phyloP scores from a whole-genome alignment of 306 rosid species.

The Dicorynia guianensis region DNA sequence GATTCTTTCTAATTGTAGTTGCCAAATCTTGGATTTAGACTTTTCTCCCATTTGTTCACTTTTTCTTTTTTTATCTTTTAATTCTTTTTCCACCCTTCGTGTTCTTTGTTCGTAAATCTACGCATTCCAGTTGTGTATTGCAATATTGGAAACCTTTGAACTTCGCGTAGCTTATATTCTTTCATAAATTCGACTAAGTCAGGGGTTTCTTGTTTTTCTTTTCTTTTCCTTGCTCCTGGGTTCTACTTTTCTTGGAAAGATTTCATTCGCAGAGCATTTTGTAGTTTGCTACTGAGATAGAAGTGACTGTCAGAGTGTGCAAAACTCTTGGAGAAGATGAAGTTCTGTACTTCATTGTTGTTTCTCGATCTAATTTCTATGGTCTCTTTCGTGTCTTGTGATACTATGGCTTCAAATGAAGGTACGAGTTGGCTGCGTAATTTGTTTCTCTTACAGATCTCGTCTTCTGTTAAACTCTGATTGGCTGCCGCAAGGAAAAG shows the following conservation, averaged over 20 bases:
- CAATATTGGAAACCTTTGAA: constrained; percentile 49
- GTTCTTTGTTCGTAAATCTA: constrained; percentile 32
- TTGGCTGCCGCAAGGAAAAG: constrained; percentile 36
- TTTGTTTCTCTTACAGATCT: constrained; percentile 68
- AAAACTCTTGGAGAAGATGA: constrained; percentile 58
- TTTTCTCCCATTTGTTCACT: constrained; percentile 24
- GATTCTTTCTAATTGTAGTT: constrained; percentile 43
- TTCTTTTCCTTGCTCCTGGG: neutral
- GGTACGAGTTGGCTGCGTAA: constrained; percentile 52
- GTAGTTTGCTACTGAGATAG: constrained; percentile 32
- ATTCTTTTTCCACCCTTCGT: neutral
- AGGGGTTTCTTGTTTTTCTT: constrained; percentile 33
- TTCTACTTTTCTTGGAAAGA: constrained; percentile 41
- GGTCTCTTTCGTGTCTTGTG: constrained; percentile 57
- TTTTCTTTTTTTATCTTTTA: constrained; percentile 19
- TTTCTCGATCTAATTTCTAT: constrained; percentile 59
- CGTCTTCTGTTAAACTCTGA: constrained; percentile 39
- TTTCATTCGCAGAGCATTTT: constrained; percentile 50
- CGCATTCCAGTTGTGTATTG: constrained; percentile 29
- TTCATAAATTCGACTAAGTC: constrained; percentile 34
- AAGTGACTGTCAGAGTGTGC: constrained; percentile 23
- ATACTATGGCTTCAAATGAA: constrained; percentile 61
- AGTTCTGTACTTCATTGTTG: constrained; percentile 56
- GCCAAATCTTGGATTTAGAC: constrained; percentile 53
- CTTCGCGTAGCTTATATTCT: constrained; percentile 35